Evolutionary conservation across 768 basidiomycete genomes (phyloP).

Genomic region (Tricholoma flavovirens): DNA sequence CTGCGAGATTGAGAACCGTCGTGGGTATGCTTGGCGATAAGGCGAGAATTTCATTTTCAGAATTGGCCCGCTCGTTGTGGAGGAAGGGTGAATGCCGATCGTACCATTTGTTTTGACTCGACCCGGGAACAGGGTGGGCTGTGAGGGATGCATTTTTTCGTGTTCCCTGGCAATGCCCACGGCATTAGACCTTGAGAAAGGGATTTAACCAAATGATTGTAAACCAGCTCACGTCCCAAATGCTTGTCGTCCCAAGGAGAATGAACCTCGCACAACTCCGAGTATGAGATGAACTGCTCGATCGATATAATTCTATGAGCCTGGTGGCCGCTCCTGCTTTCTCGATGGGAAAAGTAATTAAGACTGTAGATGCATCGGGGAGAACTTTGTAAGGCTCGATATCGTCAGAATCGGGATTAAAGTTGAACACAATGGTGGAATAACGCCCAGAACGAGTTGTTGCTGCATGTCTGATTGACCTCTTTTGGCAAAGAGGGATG

Average conservation of each 20-base stretch:
- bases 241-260: conserved; percentile 55
- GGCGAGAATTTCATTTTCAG: conserved; percentile 51
- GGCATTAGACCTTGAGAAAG: background rate
- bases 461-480: conserved; percentile 38
- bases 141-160: conserved; percentile 9
- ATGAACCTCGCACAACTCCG: conserved; percentile 33
- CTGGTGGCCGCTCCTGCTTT: conserved; percentile 38
- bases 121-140: background rate
- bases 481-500: conserved; percentile 41
- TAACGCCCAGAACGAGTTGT: conserved; percentile 50
- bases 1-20: conserved; percentile 56
- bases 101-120: conserved; percentile 32
- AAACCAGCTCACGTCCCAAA: conserved; percentile 48
- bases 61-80: conserved; percentile 38
- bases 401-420: conserved; percentile 46
- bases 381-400: conserved; percentile 37
- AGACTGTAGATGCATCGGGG: conserved; percentile 48
- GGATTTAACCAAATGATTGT: background rate
- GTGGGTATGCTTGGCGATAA: conserved; percentile 35
- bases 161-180: conserved; percentile 14
- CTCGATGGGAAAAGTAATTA: conserved; percentile 54
- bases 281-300: conserved; percentile 23
- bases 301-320: conserved; percentile 41
- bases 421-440: conserved; percentile 48
- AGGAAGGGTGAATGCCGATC: conserved; percentile 47